A percentile compares a stretch with the other conserved stretches of the same genome.
Evolutionary conservation across 257 asterid species (phyloP).

Genomic region (Solanum rostratum): DNA sequence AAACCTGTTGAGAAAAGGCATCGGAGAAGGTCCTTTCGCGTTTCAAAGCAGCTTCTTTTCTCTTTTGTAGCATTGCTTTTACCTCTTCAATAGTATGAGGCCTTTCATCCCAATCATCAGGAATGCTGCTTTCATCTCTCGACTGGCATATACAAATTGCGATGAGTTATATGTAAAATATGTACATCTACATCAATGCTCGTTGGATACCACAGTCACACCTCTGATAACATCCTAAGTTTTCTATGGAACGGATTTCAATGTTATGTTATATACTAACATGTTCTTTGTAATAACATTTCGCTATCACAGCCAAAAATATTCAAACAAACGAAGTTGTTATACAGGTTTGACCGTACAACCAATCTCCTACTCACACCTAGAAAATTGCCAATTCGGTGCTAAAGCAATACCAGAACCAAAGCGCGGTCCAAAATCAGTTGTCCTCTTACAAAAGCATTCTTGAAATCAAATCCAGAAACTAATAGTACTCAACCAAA

Average conservation of each 20-base stretch:
- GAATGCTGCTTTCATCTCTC: conserved; percentile 16
- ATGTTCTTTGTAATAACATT: neutral
- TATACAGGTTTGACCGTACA: neutral
- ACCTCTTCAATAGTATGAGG: conserved; percentile 25
- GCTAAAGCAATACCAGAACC: neutral
- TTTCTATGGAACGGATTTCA: neutral
- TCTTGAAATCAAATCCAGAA: neutral
- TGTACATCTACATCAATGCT: neutral
- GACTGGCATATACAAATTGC: conserved; percentile 8
- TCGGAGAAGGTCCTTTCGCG: conserved; percentile 16
- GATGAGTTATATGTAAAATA: neutral
- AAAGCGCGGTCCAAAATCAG: neutral
- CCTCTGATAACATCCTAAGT: neutral
- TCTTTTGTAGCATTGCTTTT: conserved; percentile 14
- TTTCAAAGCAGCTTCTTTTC: conserved; percentile 14
- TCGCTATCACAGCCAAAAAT: neutral
- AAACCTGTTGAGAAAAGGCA: conserved; percentile 25
- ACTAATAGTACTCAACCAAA: too few species aligned
- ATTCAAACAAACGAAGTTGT: neutral
- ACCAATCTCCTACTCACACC: neutral
- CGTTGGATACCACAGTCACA: neutral
- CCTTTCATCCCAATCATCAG: conserved; percentile 25
- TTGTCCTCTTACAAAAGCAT: neutral
- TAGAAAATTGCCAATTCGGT: neutral
- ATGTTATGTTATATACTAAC: neutral